Evolutionary conservation across 2,329 filamentous ascomycete species (phyloP).

Genomic region (Pseudocercospora fijiensis): DNA sequence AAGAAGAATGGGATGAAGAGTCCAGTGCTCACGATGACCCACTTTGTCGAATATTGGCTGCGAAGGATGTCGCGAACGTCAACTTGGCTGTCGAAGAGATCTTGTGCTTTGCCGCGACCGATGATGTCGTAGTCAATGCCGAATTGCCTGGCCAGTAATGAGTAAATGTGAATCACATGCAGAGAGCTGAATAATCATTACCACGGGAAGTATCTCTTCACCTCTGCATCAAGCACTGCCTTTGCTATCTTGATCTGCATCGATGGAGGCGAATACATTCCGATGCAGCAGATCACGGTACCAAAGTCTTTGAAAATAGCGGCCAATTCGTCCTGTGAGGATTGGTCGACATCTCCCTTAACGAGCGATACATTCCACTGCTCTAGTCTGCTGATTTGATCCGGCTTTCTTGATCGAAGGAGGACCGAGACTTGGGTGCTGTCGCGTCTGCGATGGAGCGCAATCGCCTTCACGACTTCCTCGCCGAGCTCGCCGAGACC

Average conservation of each 20-base stretch:
- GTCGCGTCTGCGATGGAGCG: slow-evolving; percentile 46
- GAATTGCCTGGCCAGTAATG: slow-evolving; percentile 51
- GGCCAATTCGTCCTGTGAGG: slow-evolving; percentile 33
- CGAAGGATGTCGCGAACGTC: slow-evolving; percentile 57
- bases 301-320: slow-evolving; percentile 48
- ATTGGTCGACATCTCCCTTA: slow-evolving; percentile 46
- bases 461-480: slow-evolving; percentile 55
- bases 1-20: slow-evolving; percentile 72
- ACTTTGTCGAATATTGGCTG: slow-evolving; percentile 46
- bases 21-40: slow-evolving; percentile 67
- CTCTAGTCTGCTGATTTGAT: slow-evolving; percentile 23
- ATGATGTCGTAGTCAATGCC: slow-evolving; percentile 70
- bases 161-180: neutral
- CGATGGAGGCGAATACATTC: slow-evolving; percentile 57
- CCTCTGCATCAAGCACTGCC: slow-evolving; percentile 55
- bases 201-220: slow-evolving; percentile 64
- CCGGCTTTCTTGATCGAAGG: slow-evolving; percentile 51
- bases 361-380: slow-evolving; percentile 43
- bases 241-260: slow-evolving; percentile 59
- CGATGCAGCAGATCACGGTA: slow-evolving; percentile 60
- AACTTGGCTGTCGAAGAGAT: slow-evolving; percentile 67
- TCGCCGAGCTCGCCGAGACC: slow-evolving; percentile 67
- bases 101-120: slow-evolving; percentile 58
- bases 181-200: neutral
- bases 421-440: slow-evolving; percentile 45